Evolutionary conservation across 352 stramenopile genomes (phyloP).

Genomic region (Globisporangium paroecandrum): DNA sequence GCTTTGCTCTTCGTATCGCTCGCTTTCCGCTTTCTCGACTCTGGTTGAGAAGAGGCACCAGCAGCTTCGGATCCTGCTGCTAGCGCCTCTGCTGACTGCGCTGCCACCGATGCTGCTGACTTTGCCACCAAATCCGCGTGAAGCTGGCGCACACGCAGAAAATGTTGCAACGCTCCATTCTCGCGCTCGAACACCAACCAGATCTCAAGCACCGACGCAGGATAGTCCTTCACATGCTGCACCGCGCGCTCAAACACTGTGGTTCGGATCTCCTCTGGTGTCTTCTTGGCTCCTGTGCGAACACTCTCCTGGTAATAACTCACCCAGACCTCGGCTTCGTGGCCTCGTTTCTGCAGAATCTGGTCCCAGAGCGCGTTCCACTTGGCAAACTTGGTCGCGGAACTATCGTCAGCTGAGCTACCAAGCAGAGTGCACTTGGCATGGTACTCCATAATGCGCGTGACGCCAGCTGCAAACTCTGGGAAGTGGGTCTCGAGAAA

Average conservation of each 20-base stretch:
- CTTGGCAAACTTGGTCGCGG: conserved; percentile 14
- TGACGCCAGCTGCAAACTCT: conserved; percentile 26
- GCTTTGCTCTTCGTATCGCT: conserved; percentile 1
- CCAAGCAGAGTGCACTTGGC: conserved; percentile 38
- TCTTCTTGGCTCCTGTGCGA: conserved; percentile 15
- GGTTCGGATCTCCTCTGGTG: conserved; percentile 24
- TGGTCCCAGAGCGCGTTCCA: conserved; percentile 34
- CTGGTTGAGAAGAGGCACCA: background rate
- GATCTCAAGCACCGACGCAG: conserved; percentile 29
- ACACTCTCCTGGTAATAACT: conserved; percentile 42
- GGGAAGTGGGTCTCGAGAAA: conserved; percentile 39
- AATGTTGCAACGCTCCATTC: conserved; percentile 35
- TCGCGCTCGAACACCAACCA: conserved; percentile 57
- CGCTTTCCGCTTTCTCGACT: conserved; percentile 19
- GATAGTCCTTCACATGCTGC: conserved; percentile 31
- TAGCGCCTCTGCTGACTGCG: background rate
- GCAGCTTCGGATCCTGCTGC: conserved; percentile 21
- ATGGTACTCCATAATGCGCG: conserved; percentile 45
- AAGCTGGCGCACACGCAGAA: conserved; percentile 30
- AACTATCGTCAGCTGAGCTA: background rate
- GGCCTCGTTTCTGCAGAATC: conserved; percentile 22
- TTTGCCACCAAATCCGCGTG: conserved; percentile 23
- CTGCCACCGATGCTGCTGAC: background rate
- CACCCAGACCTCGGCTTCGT: conserved; percentile 38
- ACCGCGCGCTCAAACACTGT: conserved; percentile 41